A percentile compares a stretch with the other conserved stretches of the same genome.
These are phyloP conservation scores for Moniliella sp. DNA, from an alignment of 1,284 basidiomycete species.

Conservation along the genomic window DNA sequence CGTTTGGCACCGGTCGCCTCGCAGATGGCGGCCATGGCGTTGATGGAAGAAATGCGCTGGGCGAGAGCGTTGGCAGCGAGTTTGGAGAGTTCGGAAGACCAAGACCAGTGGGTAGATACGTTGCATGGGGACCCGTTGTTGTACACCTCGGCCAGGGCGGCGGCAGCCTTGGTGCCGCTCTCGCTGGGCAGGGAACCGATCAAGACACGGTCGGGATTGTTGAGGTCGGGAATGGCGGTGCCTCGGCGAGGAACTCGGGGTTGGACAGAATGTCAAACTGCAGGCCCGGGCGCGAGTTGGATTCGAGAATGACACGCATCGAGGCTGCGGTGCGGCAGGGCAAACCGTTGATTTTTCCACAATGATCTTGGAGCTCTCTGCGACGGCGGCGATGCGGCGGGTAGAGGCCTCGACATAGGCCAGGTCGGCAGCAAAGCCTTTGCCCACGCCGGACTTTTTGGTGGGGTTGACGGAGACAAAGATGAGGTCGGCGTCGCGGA, in stretches of 20 bases:
- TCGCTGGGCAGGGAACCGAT: conserved; percentile 78
- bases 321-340: conserved; percentile 93
- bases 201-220: conserved; percentile 75
- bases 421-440: conserved; percentile 88
- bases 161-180: conserved; percentile 61
- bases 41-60: conserved; percentile 81
- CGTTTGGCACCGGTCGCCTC: conserved; percentile 95
- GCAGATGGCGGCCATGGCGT: conserved; percentile 92
- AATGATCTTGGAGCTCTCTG: conserved; percentile 80
- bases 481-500: conserved; percentile 64
- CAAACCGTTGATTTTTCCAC: conserved; percentile 98
- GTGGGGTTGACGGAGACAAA: conserved; percentile 75
- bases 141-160: conserved; percentile 58
- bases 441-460: conserved; percentile 88
- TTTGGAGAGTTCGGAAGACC: conserved; percentile 95
- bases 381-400: conserved; percentile 75
- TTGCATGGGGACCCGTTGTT: no score
- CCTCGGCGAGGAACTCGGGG: conserved; percentile 95
- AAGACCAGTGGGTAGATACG: conserved; percentile 96
- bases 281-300: conserved; percentile 74
- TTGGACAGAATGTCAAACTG: conserved; percentile 96
- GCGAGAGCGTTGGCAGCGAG: conserved; percentile 97
- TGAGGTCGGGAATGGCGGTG: conserved; percentile 73
- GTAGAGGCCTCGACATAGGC: conserved; percentile 92
- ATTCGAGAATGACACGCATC: conserved; percentile 94